phyloP scores from a whole-genome alignment of 306 rosid species.

The Pyrus betulifolia region DNA sequence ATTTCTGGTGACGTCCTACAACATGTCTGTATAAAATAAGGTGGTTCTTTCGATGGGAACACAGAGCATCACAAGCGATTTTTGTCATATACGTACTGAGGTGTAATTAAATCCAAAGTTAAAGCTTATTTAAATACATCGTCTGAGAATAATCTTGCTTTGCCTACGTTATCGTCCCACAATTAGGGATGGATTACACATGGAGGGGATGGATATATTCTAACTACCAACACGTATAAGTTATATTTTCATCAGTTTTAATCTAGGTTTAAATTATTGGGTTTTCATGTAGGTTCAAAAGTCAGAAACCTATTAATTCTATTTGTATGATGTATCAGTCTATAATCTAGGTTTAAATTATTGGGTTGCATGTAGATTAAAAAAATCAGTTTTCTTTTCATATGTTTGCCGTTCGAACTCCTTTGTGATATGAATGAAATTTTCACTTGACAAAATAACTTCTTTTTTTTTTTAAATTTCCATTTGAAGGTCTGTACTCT shows the following conservation, averaged over 20 bases:
- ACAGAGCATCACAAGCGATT: background rate
- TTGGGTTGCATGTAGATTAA: background rate
- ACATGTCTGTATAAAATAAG: background rate
- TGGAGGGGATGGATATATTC: conserved; percentile 14
- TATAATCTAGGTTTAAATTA: background rate
- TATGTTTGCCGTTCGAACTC: background rate
- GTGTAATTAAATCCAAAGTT: background rate
- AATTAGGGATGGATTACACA: background rate
- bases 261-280: background rate
- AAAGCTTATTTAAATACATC: conserved; percentile 6
- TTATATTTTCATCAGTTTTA: no score
- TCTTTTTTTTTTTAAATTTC: no score
- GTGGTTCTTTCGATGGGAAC: background rate
- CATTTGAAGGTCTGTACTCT: no score
- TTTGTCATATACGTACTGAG: background rate
- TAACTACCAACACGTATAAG: conserved; percentile 11
- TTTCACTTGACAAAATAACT: no score
- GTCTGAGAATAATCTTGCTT: conserved; percentile 22
- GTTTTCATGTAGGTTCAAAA: background rate
- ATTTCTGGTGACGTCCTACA: background rate
- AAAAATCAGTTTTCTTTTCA: background rate
- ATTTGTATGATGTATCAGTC: no score
- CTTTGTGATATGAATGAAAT: background rate
- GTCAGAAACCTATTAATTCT: background rate
- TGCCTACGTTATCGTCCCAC: conserved; percentile 1